phyloP scores from a whole-genome alignment of 768 basidiomycete species.

The Auricularia sp. region DNA sequence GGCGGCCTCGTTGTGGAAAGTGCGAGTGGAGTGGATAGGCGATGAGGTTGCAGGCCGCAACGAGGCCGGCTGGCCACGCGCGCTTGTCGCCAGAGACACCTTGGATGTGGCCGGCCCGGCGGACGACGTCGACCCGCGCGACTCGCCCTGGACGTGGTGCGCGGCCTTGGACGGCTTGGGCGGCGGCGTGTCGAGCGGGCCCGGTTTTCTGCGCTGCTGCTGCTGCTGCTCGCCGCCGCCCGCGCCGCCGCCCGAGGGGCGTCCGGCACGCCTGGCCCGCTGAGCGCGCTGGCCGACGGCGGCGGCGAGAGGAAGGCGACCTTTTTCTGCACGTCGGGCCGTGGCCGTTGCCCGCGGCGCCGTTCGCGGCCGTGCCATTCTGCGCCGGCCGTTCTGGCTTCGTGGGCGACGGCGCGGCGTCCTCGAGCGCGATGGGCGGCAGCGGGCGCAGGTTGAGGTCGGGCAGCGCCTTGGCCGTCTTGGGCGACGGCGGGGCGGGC shows the following conservation, averaged over 20 bases:
- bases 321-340: slow-evolving; percentile 54
- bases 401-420: background rate
- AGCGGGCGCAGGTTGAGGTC: slow-evolving; percentile 46
- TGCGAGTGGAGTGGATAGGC: background rate
- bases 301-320: slow-evolving; percentile 81
- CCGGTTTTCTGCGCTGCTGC: slow-evolving; percentile 13
- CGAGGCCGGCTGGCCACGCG: slow-evolving; percentile 4
- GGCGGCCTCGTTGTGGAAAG: slow-evolving; percentile 5
- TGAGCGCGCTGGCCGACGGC: slow-evolving; percentile 39
- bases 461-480: slow-evolving; percentile 62
- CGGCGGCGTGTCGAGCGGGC: background rate
- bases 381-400: slow-evolving; percentile 8
- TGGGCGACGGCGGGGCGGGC: slow-evolving; percentile 27
- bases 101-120: background rate
- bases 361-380: slow-evolving; percentile 15
- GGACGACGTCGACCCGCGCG: background rate
- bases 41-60: slow-evolving; percentile 4
- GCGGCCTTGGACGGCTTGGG: background rate
- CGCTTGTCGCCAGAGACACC: background rate
- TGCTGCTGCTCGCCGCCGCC: background rate
- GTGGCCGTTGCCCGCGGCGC: slow-evolving; percentile 7
- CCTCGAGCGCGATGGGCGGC: slow-evolving; percentile 30
- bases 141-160: background rate
- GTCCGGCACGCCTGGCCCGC: background rate
- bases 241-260: background rate